Evolutionary conservation across 2,329 filamentous ascomycete genomes (phyloP).

Genomic region (Epichloe aotearoae): DNA sequence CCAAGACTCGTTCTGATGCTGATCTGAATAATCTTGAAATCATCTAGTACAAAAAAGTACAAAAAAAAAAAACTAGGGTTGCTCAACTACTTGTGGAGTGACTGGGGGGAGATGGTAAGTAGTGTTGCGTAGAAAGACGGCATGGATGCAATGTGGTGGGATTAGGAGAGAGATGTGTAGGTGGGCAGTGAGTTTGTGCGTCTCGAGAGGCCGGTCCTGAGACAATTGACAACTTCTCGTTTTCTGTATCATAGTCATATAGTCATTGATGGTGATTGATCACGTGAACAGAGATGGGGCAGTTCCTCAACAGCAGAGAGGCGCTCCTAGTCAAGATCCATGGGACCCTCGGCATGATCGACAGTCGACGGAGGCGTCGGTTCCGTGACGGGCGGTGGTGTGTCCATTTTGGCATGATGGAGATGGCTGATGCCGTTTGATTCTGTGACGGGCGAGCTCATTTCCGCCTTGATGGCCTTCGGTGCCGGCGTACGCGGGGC

Average conservation of each 20-base stretch:
- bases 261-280: no score
- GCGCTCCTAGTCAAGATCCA: slow-evolving; percentile 25
- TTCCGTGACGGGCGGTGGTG: slow-evolving; percentile 20
- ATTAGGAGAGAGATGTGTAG: no score
- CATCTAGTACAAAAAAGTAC: background rate
- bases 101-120: no score
- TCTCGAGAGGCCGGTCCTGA: no score
- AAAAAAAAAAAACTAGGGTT: no score
- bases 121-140: no score
- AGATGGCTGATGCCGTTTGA: slow-evolving; percentile 8
- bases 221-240: no score
- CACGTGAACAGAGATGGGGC: background rate
- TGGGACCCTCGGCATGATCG: slow-evolving; percentile 23
- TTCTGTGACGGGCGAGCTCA: slow-evolving; percentile 15
- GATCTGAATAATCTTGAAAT: background rate
- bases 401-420: slow-evolving; percentile 17
- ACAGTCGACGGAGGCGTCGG: slow-evolving; percentile 27
- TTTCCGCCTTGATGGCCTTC: slow-evolving; percentile 11
- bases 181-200: no score
- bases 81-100: no score
- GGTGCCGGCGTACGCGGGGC: slow-evolving; percentile 7
- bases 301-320: background rate
- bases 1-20: background rate
- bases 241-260: no score
- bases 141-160: no score